Conservation (phyloP, 768 basidiomycete species). For the Hericium alpestre region DNA sequence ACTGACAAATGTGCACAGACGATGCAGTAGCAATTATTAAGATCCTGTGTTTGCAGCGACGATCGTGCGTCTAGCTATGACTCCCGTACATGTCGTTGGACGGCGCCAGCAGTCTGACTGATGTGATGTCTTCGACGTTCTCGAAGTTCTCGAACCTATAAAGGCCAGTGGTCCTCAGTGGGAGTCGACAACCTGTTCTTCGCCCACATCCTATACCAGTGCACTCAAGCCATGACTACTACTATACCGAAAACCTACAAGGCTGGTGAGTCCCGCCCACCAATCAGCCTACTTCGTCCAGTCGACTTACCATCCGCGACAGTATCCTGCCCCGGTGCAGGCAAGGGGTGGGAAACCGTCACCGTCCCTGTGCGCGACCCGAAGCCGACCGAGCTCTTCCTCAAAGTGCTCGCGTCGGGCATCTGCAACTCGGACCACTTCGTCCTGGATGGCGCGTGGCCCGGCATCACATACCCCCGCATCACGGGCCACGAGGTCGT, state of each 20-base stretch:
- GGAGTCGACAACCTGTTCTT: too few species aligned
- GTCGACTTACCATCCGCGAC: neutral
- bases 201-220: too few species aligned
- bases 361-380: neutral
- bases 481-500: conserved; percentile 10
- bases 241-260: neutral
- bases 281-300: neutral
- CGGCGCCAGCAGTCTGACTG: too few species aligned
- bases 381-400: conserved; percentile 4
- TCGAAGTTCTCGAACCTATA: too few species aligned
- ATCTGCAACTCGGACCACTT: conserved; percentile 12
- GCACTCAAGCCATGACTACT: neutral
- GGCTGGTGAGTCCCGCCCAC: neutral
- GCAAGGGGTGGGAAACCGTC: conserved; percentile 1
- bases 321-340: neutral
- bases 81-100: too few species aligned
- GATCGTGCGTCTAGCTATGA: too few species aligned
- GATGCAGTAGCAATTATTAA: too few species aligned
- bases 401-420: conserved; percentile 9
- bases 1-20: too few species aligned
- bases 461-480: conserved; percentile 7
- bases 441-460: conserved; percentile 3
- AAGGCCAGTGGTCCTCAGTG: too few species aligned
- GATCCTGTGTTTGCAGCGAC: too few species aligned
- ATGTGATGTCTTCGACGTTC: too few species aligned